Base-by-base conservation (phyloP, 495 filamentous ascomycete genomes). In the Hypoxylon subgilvum region DNA sequence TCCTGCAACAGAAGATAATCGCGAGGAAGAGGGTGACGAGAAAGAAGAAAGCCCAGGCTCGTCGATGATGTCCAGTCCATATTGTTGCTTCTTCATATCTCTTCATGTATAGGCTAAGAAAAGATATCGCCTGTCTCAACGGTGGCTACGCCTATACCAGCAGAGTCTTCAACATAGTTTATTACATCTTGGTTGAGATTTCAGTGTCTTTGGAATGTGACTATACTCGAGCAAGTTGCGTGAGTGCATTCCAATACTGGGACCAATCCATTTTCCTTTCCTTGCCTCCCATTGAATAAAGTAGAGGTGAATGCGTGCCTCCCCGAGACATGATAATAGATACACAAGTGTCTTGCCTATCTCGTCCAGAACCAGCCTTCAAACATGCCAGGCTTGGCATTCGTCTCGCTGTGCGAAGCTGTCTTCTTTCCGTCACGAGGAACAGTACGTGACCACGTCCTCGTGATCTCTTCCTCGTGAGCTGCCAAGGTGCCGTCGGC, bases 1-100 rank as follows among this genome's bases (percentile, higher is more conserved):
- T 64, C 1, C 49, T 77, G 42, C 68, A 76, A 52, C 77, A 77
- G 52, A 79, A 76, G 61, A 76, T 81, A 39, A 75, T 81, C 56
- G 72, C 52, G 28, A 67, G 78, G 61, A 81, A 79, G 67, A 60
- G 77, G 61, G 68, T 74, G 71, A 72, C 72, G 63, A 67, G 74
- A 39, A 79, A 79, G 67, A 81, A 81, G 73, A 81, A 81, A 70
- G 74, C 71, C 12, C 56, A 61, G 12, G 58, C 55, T 51, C 65
- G 77, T 7, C 38, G 16, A 12, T 65, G 41, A 57, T 21, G n/a
- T 13, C 18, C 27, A 5, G 3, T 5, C n/a, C n/a, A n/a, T 30
- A 5, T 30, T 30, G 27, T 30, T 10, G 27, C 10, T 30, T 30
- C 27, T 5, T 30, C 27, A 30, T n/a, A n/a, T n/a, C n/a, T n/a